A percentile compares a stretch with the other conserved stretches of the same genome.
phyloP scores from a whole-genome alignment of 345 rosid genomes.

The Trapa incisa region DNA sequence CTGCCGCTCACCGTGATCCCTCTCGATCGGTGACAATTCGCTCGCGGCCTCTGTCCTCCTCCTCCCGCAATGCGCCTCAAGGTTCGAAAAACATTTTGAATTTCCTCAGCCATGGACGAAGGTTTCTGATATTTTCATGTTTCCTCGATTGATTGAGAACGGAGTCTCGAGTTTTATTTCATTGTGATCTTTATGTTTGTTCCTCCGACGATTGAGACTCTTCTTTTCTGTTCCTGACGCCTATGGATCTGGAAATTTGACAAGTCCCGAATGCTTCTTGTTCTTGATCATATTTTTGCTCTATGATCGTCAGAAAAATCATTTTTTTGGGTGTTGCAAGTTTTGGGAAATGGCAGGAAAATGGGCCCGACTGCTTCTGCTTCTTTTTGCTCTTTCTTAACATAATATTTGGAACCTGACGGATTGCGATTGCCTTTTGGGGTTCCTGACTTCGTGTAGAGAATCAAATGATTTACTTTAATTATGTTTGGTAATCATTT shows the following conservation, averaged over 20 bases:
- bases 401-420: not conserved
- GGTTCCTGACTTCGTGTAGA: not conserved
- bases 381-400: not conserved
- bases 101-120: not conserved
- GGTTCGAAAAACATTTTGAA: conserved; percentile 1
- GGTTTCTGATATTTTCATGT: not conserved
- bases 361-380: not conserved
- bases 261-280: not conserved
- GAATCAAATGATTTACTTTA: not conserved
- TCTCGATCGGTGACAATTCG: not conserved
- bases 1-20: conserved; percentile 1
- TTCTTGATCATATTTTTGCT: not conserved
- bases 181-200: not conserved
- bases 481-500: not conserved
- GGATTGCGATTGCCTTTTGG: not conserved
- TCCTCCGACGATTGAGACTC: not conserved
- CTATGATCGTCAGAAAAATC: not conserved
- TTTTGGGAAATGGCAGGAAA: not conserved
- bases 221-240: not conserved
- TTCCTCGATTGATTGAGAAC: not conserved
- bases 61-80: not conserved
- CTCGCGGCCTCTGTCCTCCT: not conserved
- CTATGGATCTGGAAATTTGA: not conserved
- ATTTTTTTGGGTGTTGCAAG: not conserved
- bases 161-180: not conserved